Evolutionary conservation across 495 filamentous ascomycete genomes (phyloP), one percentile per base, ranked within the genome.

Genomic region (Aspergillus sparsus): DNA sequence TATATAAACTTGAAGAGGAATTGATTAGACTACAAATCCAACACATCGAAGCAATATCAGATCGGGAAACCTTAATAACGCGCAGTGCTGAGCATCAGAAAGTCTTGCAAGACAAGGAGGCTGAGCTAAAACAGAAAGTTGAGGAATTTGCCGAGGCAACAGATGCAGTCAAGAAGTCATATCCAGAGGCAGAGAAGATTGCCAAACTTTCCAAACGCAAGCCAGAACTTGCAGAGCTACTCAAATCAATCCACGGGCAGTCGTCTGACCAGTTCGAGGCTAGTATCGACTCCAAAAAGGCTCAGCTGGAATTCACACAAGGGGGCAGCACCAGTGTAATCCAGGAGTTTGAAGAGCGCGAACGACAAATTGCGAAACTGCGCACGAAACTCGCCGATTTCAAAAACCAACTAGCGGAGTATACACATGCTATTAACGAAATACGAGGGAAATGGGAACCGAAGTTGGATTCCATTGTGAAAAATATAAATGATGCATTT

Each of bases 401-500:
- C 32, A 67, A 76, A n/a, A 65, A 45, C 5, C 72, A 80, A 33
- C 75, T 91, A 18, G 68, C 74, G 0, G 72, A 80, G 9, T 66
- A 85, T 39, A 79, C 80, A 49, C 73, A 73, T 21, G 79, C 82
- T 42, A 93, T 91, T 60, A 61, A 72, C 5, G 81, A 84, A 52
- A 67, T 91, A 36, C 74, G 83, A 34, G 71, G 69, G 3, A 68
- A 75, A 37, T 98, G 92, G 92, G 94, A 98, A 69, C 95, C 94
- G 0, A 73, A 82, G 65, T 79, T 98, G 16, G 93, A 98, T 62
- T 77, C 75, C 8, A 81, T 98, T 15, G 80, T 97, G 42, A 74
- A 75, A 37, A 86, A 85, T 66, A 97, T 98, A 71, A 95, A 89
- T 66, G 86, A 89, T 27, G 92, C 92, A 2, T 98, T 98, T 67